Base-by-base conservation (phyloP, 345 rosid species). In the Streptanthus diversifolius region DNA sequence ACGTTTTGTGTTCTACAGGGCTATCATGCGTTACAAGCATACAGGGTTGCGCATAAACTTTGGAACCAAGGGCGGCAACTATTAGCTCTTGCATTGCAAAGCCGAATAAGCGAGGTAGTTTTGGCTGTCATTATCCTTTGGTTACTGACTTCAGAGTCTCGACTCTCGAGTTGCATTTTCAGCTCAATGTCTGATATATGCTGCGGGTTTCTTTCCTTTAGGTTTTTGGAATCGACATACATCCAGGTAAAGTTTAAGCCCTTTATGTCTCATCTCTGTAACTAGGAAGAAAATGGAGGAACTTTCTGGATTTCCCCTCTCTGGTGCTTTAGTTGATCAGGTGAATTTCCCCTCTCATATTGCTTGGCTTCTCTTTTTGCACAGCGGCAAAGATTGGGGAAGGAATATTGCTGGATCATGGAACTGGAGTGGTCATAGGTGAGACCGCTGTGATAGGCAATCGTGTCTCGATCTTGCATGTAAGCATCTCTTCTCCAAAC, bases 221-320 rank as follows among this genome's bases (percentile, higher is more conserved):
- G 98, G 98, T 88, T 66, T 89, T 91, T 74, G 98, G 97, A 43
- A 86, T 93, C 22, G 98, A 93, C 74, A 91, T 93, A 81, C 98
- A 91, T 84, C 98, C 96, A 63, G 98, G 98, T 93, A 80, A 33
- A 13, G 54, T 29, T 57, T 53, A 40, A 61, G 70, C 12, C 15
- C 22, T 47, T 40, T 19, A 2, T 45, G 19, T 65, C 33, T 47
- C 58, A 13, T 66, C 53, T 48, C 10, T 17, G 15, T 55, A 45
- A 21, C 24, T 40, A 39, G 29, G 51, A 54, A 11, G 19, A 21
- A 48, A 39, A 11, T 2, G 6, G 5, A 52, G 54, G 25, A 17
- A 44, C 17, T 55, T 64, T 73, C 24, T 72, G 40, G 22, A 3
- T 18, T 30, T 24, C 32, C 11, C 11, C 6, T 53, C 54, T 72